phyloP scores from a whole-genome alignment of 148 eudicot species.

The Chenopodium berlandieri region DNA sequence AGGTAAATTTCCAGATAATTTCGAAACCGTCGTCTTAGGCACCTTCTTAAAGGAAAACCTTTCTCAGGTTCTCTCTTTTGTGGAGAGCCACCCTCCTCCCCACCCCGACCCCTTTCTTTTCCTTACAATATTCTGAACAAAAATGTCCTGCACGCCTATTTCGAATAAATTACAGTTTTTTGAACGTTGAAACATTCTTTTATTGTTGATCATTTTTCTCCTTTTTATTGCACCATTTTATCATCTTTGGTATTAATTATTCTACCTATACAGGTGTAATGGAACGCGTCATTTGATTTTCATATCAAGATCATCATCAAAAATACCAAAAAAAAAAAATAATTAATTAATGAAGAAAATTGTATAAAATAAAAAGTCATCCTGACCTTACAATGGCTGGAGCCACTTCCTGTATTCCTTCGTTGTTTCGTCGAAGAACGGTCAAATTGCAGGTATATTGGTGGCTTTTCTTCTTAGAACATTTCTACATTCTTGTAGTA shows the following conservation, averaged over 20 bases:
- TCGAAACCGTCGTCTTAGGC: background rate
- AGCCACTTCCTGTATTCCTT: conserved; percentile 36
- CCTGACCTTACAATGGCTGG: conserved; percentile 32
- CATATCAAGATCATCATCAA: background rate
- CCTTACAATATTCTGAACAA: background rate
- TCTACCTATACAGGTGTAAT: background rate
- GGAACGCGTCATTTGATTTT: conserved; percentile 20
- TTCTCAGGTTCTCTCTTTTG: conserved; percentile 24
- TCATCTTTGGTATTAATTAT: background rate
- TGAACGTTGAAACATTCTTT: conserved; percentile 16
- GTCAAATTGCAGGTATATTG: conserved; percentile 46
- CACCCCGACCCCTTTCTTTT: background rate
- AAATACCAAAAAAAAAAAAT: background rate
- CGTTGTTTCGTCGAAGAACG: conserved; percentile 42
- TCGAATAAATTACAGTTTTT: background rate
- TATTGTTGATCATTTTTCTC: background rate
- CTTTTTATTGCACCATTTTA: background rate
- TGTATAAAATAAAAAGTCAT: conserved; percentile 15
- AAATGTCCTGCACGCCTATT: conserved; percentile 16
- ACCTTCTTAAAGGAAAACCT: conserved; percentile 5
- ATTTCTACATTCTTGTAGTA: background rate
- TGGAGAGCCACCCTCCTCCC: conserved; percentile 20
- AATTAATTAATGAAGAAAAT: conserved; percentile 16
- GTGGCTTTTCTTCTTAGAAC: conserved; percentile 1
- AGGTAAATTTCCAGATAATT: conserved; percentile 27